phyloP scores from a whole-genome alignment of 225 moss, liverwort and hornwort species.

The Marchantia paleacea region DNA sequence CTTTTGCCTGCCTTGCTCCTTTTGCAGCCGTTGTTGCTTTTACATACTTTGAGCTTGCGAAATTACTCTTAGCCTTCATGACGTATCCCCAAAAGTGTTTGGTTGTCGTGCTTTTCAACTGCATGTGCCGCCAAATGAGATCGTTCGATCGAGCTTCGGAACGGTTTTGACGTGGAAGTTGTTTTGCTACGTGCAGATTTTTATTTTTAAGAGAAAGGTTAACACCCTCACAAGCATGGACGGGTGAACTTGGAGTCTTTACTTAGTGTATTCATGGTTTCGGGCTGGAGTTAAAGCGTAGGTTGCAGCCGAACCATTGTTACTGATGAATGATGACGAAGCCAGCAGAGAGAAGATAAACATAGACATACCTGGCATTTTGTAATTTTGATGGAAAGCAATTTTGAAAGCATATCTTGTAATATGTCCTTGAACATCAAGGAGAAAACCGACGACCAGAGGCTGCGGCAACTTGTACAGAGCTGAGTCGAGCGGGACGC shows the following conservation, averaged over 20 bases:
- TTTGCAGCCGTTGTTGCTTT: no score
- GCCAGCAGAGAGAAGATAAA: constrained; percentile 9
- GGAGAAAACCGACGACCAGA: background rate
- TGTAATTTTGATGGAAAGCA: constrained; percentile 18
- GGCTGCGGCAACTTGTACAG: background rate
- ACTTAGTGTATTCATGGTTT: background rate
- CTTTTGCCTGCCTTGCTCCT: no score
- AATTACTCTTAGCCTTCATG: no score
- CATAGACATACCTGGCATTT: constrained; percentile 13
- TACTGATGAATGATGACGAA: constrained; percentile 4
- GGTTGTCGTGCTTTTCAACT: no score
- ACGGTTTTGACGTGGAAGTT: background rate
- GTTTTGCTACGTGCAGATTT: background rate
- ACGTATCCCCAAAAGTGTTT: no score
- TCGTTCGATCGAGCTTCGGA: background rate
- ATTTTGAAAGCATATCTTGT: constrained; percentile 15
- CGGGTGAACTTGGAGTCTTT: background rate
- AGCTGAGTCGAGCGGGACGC: constrained; percentile 20
- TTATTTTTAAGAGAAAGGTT: background rate
- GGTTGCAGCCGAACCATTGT: background rate
- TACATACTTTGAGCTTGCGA: no score
- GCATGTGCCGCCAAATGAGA: background rate
- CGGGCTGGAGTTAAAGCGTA: background rate
- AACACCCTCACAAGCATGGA: background rate
- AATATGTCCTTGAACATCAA: constrained; percentile 1